These are phyloP conservation scores for Tetrastigma voinierianum DNA, from an alignment of 164 flowering plant species.

Conservation along the genomic window DNA sequence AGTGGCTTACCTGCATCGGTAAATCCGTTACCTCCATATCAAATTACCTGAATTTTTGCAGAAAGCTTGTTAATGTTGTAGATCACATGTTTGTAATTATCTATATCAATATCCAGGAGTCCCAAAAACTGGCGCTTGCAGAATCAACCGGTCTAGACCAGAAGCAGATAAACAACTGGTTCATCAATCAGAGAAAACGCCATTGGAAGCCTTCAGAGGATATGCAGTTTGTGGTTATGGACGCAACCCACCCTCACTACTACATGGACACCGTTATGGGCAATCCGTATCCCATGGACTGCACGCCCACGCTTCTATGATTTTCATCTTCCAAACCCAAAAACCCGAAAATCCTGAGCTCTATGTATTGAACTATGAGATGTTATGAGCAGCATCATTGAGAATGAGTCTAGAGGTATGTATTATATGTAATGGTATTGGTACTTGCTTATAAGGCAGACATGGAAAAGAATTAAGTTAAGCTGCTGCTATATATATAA, in stretches of 20 bases:
- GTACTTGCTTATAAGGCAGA: too few species aligned
- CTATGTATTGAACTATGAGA: too few species aligned
- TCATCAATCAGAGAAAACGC: slow-evolving; percentile 23
- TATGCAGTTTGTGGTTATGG: slow-evolving; percentile 25
- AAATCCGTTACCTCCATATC: neutral
- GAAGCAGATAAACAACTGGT: slow-evolving; percentile 24
- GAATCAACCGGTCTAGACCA: slow-evolving; percentile 22
- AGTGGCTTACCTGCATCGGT: slow-evolving; percentile 36
- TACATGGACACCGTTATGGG: slow-evolving; percentile 16
- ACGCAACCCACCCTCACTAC: slow-evolving; percentile 16
- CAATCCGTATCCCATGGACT: slow-evolving; percentile 19
- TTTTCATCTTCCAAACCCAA: slow-evolving; percentile 4
- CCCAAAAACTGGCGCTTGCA: slow-evolving; percentile 22
- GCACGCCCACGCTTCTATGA: slow-evolving; percentile 9
- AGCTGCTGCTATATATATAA: too few species aligned
- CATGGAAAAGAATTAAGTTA: too few species aligned
- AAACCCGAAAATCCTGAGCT: slow-evolving; percentile 3
- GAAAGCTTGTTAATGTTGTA: neutral
- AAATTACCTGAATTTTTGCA: too few species aligned
- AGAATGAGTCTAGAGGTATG: too few species aligned
- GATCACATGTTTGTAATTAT: neutral
- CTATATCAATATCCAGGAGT: slow-evolving; percentile 11
- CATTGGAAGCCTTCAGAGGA: slow-evolving; percentile 28
- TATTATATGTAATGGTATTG: too few species aligned
- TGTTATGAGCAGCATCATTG: too few species aligned